Percentiles rank a stretch among this genome's conserved stretches.
These are phyloP conservation scores for Plectosphaerella cucumerina DNA, from an alignment of 2,329 filamentous ascomycete species.

Conservation along the genomic window DNA sequence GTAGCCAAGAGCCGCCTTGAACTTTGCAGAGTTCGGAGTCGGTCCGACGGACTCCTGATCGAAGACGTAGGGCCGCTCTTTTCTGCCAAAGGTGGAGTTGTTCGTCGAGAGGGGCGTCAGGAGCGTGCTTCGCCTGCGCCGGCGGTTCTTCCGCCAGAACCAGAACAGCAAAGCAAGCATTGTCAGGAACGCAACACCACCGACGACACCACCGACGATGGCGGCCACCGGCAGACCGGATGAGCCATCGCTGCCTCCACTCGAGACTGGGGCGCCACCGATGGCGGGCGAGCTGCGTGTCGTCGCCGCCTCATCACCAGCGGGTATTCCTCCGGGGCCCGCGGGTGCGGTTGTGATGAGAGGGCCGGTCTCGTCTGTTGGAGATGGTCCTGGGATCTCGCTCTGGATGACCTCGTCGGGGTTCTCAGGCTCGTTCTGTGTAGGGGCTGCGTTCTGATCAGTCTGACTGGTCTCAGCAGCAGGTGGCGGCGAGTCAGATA, in stretches of 20 bases:
- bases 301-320: constrained; percentile 1
- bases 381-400: not conserved
- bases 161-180: constrained; percentile 45
- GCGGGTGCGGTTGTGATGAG: constrained; percentile 1
- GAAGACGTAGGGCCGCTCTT: constrained; percentile 30
- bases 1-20: constrained; percentile 34
- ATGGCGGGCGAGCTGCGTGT: not conserved
- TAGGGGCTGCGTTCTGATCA: constrained; percentile 25
- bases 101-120: constrained; percentile 42
- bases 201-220: constrained; percentile 48
- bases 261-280: not conserved
- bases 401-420: not conserved
- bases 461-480: constrained; percentile 27
- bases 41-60: constrained; percentile 45
- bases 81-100: constrained; percentile 16
- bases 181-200: constrained; percentile 40
- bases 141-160: constrained; percentile 42
- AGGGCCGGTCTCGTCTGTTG: not conserved
- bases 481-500: constrained; percentile 10
- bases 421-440: constrained; percentile 3
- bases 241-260: constrained; percentile 15
- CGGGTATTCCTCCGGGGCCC: constrained; percentile 5
- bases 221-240: constrained; percentile 28
- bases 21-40: constrained; percentile 37
- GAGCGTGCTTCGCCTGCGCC: constrained; percentile 42